A percentile compares a stretch with the other conserved stretches of the same genome.
Evolutionary conservation across 176 grass and related monocot genomes (phyloP).

Genomic region (Pharus latifolius): DNA sequence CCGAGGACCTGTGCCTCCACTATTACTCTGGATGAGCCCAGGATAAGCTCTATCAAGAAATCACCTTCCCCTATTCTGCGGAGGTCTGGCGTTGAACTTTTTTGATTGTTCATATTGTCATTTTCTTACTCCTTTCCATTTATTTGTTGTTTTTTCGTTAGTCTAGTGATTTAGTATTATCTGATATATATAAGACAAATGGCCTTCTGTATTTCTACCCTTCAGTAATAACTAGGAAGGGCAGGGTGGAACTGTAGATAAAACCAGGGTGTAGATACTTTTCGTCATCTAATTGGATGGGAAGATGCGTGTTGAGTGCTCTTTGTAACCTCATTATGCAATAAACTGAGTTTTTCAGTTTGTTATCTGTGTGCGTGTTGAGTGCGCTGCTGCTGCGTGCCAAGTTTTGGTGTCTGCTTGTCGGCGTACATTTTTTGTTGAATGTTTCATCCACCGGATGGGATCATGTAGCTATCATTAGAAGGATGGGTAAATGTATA

Average conservation of each 20-base stretch:
- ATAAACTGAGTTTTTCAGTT: slow-evolving; percentile 26
- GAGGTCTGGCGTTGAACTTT: slow-evolving; percentile 63
- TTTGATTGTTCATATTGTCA: slow-evolving; percentile 73
- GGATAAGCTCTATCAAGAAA: slow-evolving; percentile 50
- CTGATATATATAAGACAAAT: slow-evolving; percentile 32
- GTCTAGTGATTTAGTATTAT: slow-evolving; percentile 34
- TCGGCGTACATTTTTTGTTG: background rate
- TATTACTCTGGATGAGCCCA: slow-evolving; percentile 48
- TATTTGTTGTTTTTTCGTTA: slow-evolving; percentile 46
- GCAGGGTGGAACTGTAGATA: slow-evolving; percentile 58
- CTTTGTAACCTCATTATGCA: slow-evolving; percentile 26
- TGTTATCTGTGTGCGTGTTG: too few relatives aligned
- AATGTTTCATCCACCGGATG: slow-evolving; percentile 25
- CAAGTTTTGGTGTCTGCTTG: slow-evolving; percentile 4
- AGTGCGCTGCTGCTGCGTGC: too few relatives aligned
- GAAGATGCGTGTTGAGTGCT: slow-evolving; percentile 17
- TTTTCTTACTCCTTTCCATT: slow-evolving; percentile 26
- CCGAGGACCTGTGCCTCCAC: slow-evolving; percentile 46
- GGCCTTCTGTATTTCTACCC: slow-evolving; percentile 22
- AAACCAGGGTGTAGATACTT: slow-evolving; percentile 68
- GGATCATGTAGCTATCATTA: background rate
- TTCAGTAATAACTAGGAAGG: slow-evolving; percentile 25
- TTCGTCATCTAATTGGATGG: slow-evolving; percentile 21
- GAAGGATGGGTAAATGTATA: background rate
- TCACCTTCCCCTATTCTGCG: slow-evolving; percentile 14